These are phyloP conservation scores for Xylariaceae sp. DNA, from an alignment of 2,329 filamentous ascomycete genomes.

Conservation along the genomic window DNA sequence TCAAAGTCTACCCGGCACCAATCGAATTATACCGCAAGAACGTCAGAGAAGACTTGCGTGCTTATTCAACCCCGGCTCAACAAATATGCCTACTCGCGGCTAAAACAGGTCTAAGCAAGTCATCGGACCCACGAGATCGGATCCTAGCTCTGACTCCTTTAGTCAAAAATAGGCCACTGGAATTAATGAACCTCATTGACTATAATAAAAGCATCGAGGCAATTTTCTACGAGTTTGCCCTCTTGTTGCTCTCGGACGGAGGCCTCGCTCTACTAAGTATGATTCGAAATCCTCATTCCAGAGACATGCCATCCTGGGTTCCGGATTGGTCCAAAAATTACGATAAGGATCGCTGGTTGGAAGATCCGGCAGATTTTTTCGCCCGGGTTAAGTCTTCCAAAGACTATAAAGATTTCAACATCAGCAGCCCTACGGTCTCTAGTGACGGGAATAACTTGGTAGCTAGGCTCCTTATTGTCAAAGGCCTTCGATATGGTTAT, in stretches of 20 bases:
- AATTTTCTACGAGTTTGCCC: background rate
- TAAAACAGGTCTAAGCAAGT: background rate
- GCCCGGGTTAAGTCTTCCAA: no score
- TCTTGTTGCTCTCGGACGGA: background rate
- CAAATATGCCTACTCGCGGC: background rate
- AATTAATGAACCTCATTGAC: background rate
- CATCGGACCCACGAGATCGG: background rate
- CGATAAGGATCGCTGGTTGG: no score
- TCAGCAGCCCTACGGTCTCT: no score
- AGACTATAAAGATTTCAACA: no score
- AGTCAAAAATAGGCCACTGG: background rate
- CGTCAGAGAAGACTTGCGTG: background rate
- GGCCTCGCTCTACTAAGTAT: background rate
- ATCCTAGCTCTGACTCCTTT: constrained; percentile 2
- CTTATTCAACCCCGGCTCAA: background rate
- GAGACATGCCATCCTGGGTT: background rate
- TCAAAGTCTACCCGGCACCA: background rate
- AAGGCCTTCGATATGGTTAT: no score
- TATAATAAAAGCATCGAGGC: background rate
- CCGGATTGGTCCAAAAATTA: no score
- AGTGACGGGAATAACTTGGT: no score
- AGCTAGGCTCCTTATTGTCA: no score
- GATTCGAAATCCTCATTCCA: background rate
- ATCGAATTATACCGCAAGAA: background rate
- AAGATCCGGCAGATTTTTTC: no score